Evolutionary conservation across 2,329 filamentous ascomycete genomes (phyloP).

Genomic region (Penicillium olsonii): DNA sequence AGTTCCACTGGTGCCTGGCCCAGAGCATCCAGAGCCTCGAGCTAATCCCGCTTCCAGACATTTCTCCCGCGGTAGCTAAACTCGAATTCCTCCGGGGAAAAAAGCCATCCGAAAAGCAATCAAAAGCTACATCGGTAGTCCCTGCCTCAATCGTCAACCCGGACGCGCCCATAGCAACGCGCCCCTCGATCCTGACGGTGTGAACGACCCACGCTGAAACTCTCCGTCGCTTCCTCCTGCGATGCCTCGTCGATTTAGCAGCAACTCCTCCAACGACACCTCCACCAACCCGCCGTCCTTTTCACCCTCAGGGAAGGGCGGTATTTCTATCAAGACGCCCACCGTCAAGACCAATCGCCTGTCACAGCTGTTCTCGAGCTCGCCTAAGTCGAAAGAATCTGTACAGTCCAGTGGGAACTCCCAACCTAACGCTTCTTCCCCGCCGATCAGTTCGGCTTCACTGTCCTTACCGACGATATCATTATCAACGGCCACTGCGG

Average conservation of each 20-base stretch:
- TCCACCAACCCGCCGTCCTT: slow-evolving; percentile 52
- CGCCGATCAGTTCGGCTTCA: slow-evolving; percentile 69
- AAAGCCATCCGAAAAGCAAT: neutral
- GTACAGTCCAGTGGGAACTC: slow-evolving; percentile 56
- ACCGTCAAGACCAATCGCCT: slow-evolving; percentile 71
- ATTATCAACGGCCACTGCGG: slow-evolving; percentile 79
- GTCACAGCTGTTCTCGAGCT: slow-evolving; percentile 78
- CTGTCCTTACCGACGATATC: slow-evolving; percentile 87
- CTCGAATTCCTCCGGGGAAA: neutral
- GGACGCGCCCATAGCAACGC: slow-evolving; percentile 2
- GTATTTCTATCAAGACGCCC: slow-evolving; percentile 49
- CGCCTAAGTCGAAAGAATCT: slow-evolving; percentile 70
- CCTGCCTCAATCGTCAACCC: slow-evolving; percentile 12
- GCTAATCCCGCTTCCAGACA: slow-evolving; percentile 7
- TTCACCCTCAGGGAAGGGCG: slow-evolving; percentile 58
- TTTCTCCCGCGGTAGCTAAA: neutral
- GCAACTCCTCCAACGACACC: slow-evolving; percentile 58
- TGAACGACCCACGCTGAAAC: slow-evolving; percentile 9
- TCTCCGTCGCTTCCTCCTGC: slow-evolving; percentile 39
- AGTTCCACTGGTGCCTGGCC: neutral
- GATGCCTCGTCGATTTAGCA: slow-evolving; percentile 66
- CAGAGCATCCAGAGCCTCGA: slow-evolving; percentile 3
- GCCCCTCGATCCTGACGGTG: slow-evolving; percentile 14
- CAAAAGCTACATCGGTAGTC: slow-evolving; percentile 10
- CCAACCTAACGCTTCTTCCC: slow-evolving; percentile 51